Evolutionary conservation across 169 alveolate genomes (phyloP), one percentile per base, ranked within the genome.

Genomic region (Plasmodium malariae): DNA sequence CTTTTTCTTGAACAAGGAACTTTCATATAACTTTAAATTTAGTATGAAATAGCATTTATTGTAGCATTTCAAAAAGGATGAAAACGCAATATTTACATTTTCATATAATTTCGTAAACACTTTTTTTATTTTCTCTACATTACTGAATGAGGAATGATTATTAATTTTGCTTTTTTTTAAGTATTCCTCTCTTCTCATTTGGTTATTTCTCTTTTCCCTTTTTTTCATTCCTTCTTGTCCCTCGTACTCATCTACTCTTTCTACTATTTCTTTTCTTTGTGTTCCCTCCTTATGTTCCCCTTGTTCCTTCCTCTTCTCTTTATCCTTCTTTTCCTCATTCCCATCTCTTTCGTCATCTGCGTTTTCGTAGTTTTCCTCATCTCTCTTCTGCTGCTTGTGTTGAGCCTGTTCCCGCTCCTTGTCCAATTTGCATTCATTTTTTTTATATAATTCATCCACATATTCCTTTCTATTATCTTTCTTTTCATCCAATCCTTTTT

Each of bases 11-110:
- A 83, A 51, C 30, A 67, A 30, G 1, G 30, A 43, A 40, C 67
- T 65, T 49, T 83, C 65, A 43, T 49, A 40, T 17, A 83, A 28
- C 7, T 30, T 57, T 30, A 83, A 60, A 30, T 83, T 83, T 68
- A 83, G 19, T 26, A 83, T 40, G 2, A 83, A 30, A 51, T 51
- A 51, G 6, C 91, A 83, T 36, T 83, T 83, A 65, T 67, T 24
- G 45, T 67, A 83, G 14, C 91, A 83, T 67, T 83, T 83, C 60
- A 83, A 65, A 83, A 83, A 83, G 1, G 91, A 83, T 6, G 72
- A 65, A 65, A 83, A 83, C 30, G 85, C 55, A 11, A 83, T 48
- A 21, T 65, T 54, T 43, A 83, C 36, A 51, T 83, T 83, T 14
- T 67, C 55, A 34, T 83, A 40, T 57, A 83, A 36, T 19, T 68